Evolutionary conservation across 1,284 basidiomycete genomes (phyloP).

Genomic region (Chiua sp.): DNA sequence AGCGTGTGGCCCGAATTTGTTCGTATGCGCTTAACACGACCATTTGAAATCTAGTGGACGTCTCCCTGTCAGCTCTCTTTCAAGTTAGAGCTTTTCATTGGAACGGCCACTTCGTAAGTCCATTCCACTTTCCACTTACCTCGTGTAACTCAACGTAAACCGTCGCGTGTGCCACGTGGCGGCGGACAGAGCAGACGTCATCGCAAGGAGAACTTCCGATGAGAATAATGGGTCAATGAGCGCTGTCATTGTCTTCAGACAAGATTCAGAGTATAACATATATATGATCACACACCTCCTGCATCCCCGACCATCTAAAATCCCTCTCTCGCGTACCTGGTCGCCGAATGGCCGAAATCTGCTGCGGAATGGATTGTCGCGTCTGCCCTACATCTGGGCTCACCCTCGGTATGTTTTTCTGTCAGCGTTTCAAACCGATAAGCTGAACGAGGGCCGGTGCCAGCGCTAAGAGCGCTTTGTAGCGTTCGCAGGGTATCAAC

Average conservation of each 20-base stretch:
- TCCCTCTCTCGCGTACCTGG: conserved; percentile 60
- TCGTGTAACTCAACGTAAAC: conserved; percentile 59
- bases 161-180: conserved; percentile 59
- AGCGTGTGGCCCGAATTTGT: conserved; percentile 58
- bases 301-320: conserved; percentile 62
- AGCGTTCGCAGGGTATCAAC: conserved; percentile 43
- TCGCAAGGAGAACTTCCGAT: conserved; percentile 65
- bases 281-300: conserved; percentile 57
- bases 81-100: background rate
- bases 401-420: conserved; percentile 26
- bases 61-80: background rate
- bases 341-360: conserved; percentile 76
- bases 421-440: conserved; percentile 52
- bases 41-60: conserved; percentile 49
- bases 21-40: conserved; percentile 69
- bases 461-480: conserved; percentile 38
- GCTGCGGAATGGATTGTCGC: conserved; percentile 49
- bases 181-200: conserved; percentile 61
- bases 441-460: conserved; percentile 58
- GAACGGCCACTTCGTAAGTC: no score
- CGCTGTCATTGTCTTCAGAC: conserved; percentile 38
- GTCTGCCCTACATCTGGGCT: background rate
- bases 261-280: conserved; percentile 50
- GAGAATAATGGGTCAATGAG: conserved; percentile 72
- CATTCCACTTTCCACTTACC: conserved; percentile 38